phyloP scores from a whole-genome alignment of 2,329 filamentous ascomycete species.

The Neonectria sp. region DNA sequence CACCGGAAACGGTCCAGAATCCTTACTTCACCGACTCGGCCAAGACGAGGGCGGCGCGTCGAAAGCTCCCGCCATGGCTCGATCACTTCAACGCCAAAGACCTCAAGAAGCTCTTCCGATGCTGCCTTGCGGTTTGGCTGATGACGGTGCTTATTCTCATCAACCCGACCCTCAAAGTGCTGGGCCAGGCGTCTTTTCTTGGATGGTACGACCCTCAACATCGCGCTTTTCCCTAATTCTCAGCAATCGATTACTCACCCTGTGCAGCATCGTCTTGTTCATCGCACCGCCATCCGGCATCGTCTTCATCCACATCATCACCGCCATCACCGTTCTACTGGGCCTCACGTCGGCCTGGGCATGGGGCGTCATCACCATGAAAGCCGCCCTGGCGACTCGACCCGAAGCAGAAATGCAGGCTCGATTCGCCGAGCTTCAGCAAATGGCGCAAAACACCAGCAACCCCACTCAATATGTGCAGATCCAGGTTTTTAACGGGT shows the following conservation, averaged over 20 bases:
- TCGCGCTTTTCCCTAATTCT: not conserved
- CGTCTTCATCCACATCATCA: conserved; percentile 39
- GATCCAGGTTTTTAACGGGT: conserved; percentile 33
- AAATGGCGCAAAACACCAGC: conserved; percentile 36
- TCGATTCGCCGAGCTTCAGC: conserved; percentile 26
- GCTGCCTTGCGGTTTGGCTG: conserved; percentile 40
- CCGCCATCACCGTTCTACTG: conserved; percentile 32
- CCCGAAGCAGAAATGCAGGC: conserved; percentile 32
- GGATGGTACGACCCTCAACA: conserved; percentile 18
- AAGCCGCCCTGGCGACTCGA: conserved; percentile 38
- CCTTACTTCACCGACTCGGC: conserved; percentile 1
- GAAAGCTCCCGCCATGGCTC: conserved; percentile 34
- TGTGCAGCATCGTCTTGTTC: conserved; percentile 33
- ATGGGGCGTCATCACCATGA: conserved; percentile 40
- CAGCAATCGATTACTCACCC: not conserved
- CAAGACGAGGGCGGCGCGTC: not conserved
- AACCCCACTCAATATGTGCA: conserved; percentile 32
- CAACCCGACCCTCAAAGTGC: conserved; percentile 32
- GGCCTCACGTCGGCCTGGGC: conserved; percentile 35
- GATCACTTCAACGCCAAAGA: conserved; percentile 43
- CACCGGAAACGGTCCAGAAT: not conserved
- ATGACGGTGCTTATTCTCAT: conserved; percentile 41
- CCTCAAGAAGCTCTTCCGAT: conserved; percentile 43
- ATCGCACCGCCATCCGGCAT: conserved; percentile 42
- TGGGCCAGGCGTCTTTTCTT: conserved; percentile 34